phyloP scores from a whole-genome alignment of 768 basidiomycete species.

The Nidularia pulvinata region DNA sequence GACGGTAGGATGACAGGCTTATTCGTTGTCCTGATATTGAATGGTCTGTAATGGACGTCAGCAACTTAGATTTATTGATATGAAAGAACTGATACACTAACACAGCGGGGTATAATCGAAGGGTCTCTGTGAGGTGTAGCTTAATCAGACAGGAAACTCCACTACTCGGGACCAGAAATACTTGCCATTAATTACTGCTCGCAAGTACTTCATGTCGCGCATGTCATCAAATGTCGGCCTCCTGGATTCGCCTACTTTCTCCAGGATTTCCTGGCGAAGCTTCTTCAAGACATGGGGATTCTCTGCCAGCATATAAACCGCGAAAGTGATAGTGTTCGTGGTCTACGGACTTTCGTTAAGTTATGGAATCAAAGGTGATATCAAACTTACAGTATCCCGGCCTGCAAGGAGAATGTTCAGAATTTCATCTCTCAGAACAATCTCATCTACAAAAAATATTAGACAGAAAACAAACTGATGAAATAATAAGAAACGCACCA shows the following conservation, averaged over 20 bases:
- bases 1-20: not conserved
- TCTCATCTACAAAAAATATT: not conserved
- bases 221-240: slow-evolving; percentile 56
- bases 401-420: not conserved
- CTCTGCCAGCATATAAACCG: slow-evolving; percentile 52
- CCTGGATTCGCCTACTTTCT: slow-evolving; percentile 38
- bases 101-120: slow-evolving; percentile 54
- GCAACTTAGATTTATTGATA: not conserved
- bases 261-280: slow-evolving; percentile 50
- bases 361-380: slow-evolving; percentile 22
- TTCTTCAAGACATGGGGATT: slow-evolving; percentile 44
- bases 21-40: slow-evolving; percentile 20
- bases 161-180: not conserved
- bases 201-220: slow-evolving; percentile 55
- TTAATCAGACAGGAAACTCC: not conserved
- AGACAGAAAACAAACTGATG: slow-evolving; percentile 16
- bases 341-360: slow-evolving; percentile 23
- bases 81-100: slow-evolving; percentile 15
- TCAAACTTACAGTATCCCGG: not conserved
- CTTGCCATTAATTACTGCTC: slow-evolving; percentile 56
- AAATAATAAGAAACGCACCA: slow-evolving; percentile 29
- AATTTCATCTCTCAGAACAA: slow-evolving; percentile 18
- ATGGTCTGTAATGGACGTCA: slow-evolving; percentile 22
- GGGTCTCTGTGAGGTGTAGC: slow-evolving; percentile 33
- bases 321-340: slow-evolving; percentile 51